These are phyloP conservation scores for Fusarium buxicola DNA, from an alignment of 2,329 filamentous ascomycete genomes.

Conservation along the genomic window DNA sequence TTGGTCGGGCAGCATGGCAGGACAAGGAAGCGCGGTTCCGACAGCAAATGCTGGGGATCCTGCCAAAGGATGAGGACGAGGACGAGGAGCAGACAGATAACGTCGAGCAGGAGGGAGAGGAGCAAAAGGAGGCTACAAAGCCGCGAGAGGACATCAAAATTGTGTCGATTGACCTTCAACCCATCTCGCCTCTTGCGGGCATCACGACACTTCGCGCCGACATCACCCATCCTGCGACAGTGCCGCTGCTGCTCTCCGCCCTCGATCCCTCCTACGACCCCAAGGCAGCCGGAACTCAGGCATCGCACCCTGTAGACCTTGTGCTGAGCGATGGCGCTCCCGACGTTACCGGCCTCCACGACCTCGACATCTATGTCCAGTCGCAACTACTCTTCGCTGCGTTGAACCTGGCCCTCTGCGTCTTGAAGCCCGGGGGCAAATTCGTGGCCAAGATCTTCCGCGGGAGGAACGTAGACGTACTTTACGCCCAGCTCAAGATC, in stretches of 20 bases:
- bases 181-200: constrained; percentile 92
- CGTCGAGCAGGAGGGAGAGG: constrained; percentile 22
- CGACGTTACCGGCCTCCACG: constrained; percentile 95
- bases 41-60: constrained; percentile 68
- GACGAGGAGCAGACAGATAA: constrained; percentile 37
- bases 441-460: constrained; percentile 99
- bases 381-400: constrained; percentile 95
- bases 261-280: constrained; percentile 78
- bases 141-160: constrained; percentile 85
- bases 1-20: constrained; percentile 87
- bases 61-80: constrained; percentile 49
- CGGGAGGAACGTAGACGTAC: constrained; percentile 91
- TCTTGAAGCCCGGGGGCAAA: constrained; percentile 90
- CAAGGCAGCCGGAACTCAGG: constrained; percentile 56
- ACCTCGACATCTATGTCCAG: constrained; percentile 98
- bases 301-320: constrained; percentile 85
- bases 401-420: constrained; percentile 91
- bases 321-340: constrained; percentile 96
- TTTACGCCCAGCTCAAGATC: constrained; percentile 92
- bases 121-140: constrained; percentile 48
- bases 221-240: constrained; percentile 96
- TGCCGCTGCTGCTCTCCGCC: constrained; percentile 86
- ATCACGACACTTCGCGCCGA: constrained; percentile 94
- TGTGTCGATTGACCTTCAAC: constrained; percentile 94
- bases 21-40: constrained; percentile 79